Base-by-base conservation (phyloP, 139 green algal genomes). In the Chlorella vulgaris region DNA sequence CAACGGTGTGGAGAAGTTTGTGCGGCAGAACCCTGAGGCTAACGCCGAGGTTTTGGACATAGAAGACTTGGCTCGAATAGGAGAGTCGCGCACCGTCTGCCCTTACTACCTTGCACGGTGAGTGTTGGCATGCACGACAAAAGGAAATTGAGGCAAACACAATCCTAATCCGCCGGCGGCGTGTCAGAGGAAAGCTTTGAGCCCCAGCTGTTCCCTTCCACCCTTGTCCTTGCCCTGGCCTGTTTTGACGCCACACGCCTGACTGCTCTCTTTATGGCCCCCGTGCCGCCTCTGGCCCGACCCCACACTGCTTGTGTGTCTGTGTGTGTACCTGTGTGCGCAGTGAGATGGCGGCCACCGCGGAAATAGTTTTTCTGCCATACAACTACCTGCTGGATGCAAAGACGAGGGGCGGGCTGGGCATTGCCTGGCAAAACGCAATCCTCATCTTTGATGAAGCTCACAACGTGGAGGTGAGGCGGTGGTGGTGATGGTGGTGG, bases 361-460 rank as follows among this genome's bases (percentile, higher is more conserved):
- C 93, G 2, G 94, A 99, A 62, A 84, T 99, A 18, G 71, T 98
- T 6, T 97, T 99, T 86, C 89, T 99, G 91, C 96, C 96, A 1
- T 99, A 99, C 91, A 97, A 98, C 85, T 99, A 99, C 88, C 85
- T 99, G 24, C 78, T 87, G 13, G 82, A 86, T 60, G 60, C 86
- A 33, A 87, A 85, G 77, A 93, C 77, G 7, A 81, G 94, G 42
- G 86, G 83, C 36, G 88, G 83, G 38, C 79, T 98, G 66, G 87
- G 78, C 39, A 84, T 97, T 22, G 80, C 86, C 58, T 96, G 91
- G 95, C 51, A 86, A 19, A 89, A 91, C 69, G 81, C 93, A 1
- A 83, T 98, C 0, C 80, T 99, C 55, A 97, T 99, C 42, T 96
- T 99, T 77, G 96, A 99, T 63, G 96, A 99, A 84, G 96, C 95